Base-by-base conservation (phyloP, 768 basidiomycete species). In the Agaricus bisporus region DNA sequence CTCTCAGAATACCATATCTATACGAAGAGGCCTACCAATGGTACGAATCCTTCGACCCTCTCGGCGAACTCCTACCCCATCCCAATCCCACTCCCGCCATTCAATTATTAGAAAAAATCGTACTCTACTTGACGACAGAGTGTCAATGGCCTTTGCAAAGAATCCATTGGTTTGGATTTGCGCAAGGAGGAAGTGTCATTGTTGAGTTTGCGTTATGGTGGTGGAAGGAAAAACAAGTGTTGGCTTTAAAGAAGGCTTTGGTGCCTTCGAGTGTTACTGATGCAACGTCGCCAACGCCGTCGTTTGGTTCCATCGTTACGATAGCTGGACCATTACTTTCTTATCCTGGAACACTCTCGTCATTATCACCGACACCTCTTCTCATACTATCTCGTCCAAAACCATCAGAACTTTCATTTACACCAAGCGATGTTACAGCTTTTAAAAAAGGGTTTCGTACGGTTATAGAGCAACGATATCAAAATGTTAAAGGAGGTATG, bases 131-230 rank as follows among this genome's bases (percentile, higher is more conserved):
- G 48, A 72, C 71, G 15, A 59, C 66, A 4, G 77, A 80, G 38
- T 88, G 84, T 61, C 58, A 67, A 1, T 97, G 92, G 93, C 72
- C 82, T 5, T 60, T 75, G 0, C 54, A 78, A 9, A 73, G 77
- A n/a, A 85, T 97, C 38, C 93, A 97, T 64, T 63, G 93, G 43
- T 88, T 95, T 53, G 93, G 93, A 2, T 97, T 91, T 58, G 88
- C 80, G 0, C 93, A 97, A 66, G 93, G 93, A 0, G 94, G 90
- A 0, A 84, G 76, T 17, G 79, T 92, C 32, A 89, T 83, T 1
- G 77, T 74, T 2, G 92, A 97, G 66, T 73, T 81, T 49, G 79
- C 77, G 0, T 61, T 91, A 5, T 61, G 68, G 32, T 78, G 74
- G 70, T 87, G 83, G 80, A 81, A 71, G 57, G 59, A 62, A 54